Evolutionary conservation across 257 asterid genomes (phyloP).

Genomic region (Scutellaria barbata): DNA sequence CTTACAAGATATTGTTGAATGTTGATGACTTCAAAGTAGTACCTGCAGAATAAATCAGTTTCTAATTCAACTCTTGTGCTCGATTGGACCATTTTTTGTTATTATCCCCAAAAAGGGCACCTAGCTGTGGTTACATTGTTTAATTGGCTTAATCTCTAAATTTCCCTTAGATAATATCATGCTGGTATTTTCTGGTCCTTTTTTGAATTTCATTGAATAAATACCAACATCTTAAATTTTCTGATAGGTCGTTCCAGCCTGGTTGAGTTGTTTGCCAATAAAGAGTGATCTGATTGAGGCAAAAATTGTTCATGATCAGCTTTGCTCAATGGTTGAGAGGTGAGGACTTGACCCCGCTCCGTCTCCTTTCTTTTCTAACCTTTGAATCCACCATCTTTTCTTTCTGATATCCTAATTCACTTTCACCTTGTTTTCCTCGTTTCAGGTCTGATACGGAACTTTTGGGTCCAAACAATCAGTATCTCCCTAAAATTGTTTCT

Average conservation of each 20-base stretch:
- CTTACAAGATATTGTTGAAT: neutral
- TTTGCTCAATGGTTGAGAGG: constrained; percentile 97
- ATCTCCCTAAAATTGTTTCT: constrained; percentile 87
- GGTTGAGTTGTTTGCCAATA: constrained; percentile 93
- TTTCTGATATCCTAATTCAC: constrained; percentile 16
- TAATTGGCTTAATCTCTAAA: constrained; percentile 4
- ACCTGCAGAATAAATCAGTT: neutral
- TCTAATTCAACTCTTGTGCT: neutral
- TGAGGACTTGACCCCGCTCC: constrained; percentile 28
- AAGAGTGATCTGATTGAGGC: constrained; percentile 94
- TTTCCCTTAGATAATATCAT: neutral
- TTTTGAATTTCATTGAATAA: neutral
- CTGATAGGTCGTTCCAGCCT: constrained; percentile 86
- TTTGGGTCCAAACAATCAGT: constrained; percentile 88
- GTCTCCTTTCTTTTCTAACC: neutral
- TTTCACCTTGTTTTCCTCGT: constrained; percentile 27
- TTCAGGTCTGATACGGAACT: constrained; percentile 83
- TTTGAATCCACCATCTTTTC: constrained; percentile 19
- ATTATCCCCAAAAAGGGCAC: neutral
- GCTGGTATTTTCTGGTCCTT: constrained; percentile 6
- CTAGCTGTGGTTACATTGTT: neutral
- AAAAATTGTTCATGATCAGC: constrained; percentile 92
- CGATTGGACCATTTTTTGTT: neutral
- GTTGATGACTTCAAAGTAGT: neutral
- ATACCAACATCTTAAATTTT: constrained; percentile 28